Evolutionary conservation across 2,329 filamentous ascomycete species (phyloP), one percentile per base, ranked within the genome.

Genomic region (Verticillium longisporum): DNA sequence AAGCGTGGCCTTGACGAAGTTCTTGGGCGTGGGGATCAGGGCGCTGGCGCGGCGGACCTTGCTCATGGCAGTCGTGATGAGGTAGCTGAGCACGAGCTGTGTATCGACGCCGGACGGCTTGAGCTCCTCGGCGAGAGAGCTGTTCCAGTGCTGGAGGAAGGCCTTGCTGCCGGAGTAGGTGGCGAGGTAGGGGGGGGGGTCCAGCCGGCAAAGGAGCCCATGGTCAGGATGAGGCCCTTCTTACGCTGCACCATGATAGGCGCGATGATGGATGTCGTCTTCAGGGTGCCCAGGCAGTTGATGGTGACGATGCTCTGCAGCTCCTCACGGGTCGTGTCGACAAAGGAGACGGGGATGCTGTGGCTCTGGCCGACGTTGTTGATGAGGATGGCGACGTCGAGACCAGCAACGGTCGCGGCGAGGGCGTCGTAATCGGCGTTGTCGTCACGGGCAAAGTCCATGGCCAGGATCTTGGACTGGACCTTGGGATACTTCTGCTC

Each of bases 101-200:
- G 97, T 92, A 65, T 92, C 88, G 50, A 99, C 87, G 61, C 91
- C 90, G 68, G 90, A 83, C 1, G 88, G 85, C 65, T 89, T 86
- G 34, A 99, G 83, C 76, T 99, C 95, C 14, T 88, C 85, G 1
- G 89, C 90, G 14, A 99, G 83, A 10, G 95, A 88, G 6, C 87
- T 89, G 66, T 90, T 97, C 95, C 95, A 99, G 72, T 96, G 89
- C 77, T 98, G 94, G 57, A 99, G 83, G 83, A 99, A 99, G 1
- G 95, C 94, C 79, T 99, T 99, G 85, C 90, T 95, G 66, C 95
- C 95, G 55, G 91, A 96, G 82, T 99, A 99, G 3, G 95, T 98
- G 13, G 95, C 94, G 55, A 99, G 84, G 60, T 95, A 87, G 6
- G 96, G 93, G 0, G 92, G 7, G 95, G 95, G 63, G 95, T 86